Percentiles rank a stretch among this genome's conserved stretches.
Evolutionary conservation across 2,329 filamentous ascomycete species (phyloP).

Genomic region (Fusarium odoratissimum): DNA sequence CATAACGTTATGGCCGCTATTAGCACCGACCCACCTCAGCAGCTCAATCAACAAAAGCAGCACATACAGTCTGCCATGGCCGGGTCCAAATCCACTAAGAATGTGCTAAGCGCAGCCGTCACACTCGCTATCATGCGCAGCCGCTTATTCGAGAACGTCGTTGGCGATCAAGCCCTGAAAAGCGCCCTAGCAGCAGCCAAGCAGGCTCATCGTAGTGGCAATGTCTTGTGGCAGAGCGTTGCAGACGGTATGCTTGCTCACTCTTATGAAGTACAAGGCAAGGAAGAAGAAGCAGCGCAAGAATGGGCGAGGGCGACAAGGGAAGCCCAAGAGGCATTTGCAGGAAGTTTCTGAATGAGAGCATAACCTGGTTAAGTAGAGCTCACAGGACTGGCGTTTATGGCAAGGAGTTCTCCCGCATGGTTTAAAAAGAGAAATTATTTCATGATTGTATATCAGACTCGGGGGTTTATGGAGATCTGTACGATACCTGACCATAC

Average conservation of each 20-base stretch:
- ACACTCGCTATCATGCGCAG: slow-evolving; percentile 87
- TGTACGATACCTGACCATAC: slow-evolving; percentile 42
- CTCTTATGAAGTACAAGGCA: slow-evolving; percentile 78
- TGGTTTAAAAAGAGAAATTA: slow-evolving; percentile 37
- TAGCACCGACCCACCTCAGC: slow-evolving; percentile 68
- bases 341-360: slow-evolving; percentile 44
- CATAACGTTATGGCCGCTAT: slow-evolving; percentile 79
- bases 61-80: slow-evolving; percentile 79
- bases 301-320: slow-evolving; percentile 56
- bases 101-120: slow-evolving; percentile 84
- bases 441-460: slow-evolving; percentile 46
- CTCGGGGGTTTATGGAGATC: slow-evolving; percentile 20
- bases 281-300: slow-evolving; percentile 57
- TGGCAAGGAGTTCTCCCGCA: slow-evolving; percentile 42
- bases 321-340: slow-evolving; percentile 58
- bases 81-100: slow-evolving; percentile 75
- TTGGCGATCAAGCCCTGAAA: slow-evolving; percentile 84
- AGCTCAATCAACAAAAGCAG: slow-evolving; percentile 82
- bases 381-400: slow-evolving; percentile 38
- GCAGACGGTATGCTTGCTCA: slow-evolving; percentile 82
- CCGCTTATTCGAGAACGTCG: slow-evolving; percentile 82
- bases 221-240: slow-evolving; percentile 82
- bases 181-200: slow-evolving; percentile 76
- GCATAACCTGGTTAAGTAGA: slow-evolving; percentile 19
- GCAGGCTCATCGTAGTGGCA: slow-evolving; percentile 76